A percentile compares a stretch with the other conserved stretches of the same genome.
These are phyloP conservation scores for Alternaria infectoria DNA, from an alignment of 2,329 filamentous ascomycete genomes.

Conservation along the genomic window DNA sequence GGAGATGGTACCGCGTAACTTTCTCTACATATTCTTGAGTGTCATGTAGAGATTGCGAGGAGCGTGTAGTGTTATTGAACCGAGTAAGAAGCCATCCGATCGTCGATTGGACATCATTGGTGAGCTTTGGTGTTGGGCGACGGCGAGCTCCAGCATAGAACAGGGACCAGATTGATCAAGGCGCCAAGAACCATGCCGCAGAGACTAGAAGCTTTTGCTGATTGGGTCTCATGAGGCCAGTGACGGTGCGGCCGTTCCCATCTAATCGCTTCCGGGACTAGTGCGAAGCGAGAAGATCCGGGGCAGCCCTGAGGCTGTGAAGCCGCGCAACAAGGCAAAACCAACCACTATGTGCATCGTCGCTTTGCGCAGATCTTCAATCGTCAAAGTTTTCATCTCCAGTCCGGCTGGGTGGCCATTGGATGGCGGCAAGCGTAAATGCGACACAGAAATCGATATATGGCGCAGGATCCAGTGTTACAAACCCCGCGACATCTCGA, in stretches of 20 bases:
- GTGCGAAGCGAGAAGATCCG: constrained; percentile 26
- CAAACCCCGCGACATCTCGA: constrained; percentile 25
- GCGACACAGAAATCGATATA: constrained; percentile 11
- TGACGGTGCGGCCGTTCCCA: constrained; percentile 20
- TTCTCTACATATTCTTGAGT: not conserved
- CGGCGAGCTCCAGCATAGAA: constrained; percentile 10
- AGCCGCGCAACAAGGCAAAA: constrained; percentile 6
- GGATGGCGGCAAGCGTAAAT: constrained; percentile 1
- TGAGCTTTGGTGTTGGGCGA: constrained; percentile 10
- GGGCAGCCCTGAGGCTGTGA: constrained; percentile 16
- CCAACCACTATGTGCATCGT: not conserved
- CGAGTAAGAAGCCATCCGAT: constrained; percentile 7
- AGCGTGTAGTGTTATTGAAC: constrained; percentile 27
- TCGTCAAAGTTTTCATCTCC: not conserved
- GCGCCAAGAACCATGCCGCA: constrained; percentile 28
- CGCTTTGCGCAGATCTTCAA: not conserved
- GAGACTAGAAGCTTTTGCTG: constrained; percentile 24
- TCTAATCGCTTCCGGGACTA: constrained; percentile 25
- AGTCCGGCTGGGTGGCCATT: not conserved
- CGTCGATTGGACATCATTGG: constrained; percentile 24
- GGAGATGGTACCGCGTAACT: constrained; percentile 2
- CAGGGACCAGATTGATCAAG: constrained; percentile 25
- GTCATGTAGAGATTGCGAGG: constrained; percentile 3
- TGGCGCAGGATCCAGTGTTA: constrained; percentile 2
- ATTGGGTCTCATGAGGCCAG: constrained; percentile 18